Base-by-base conservation (phyloP, 495 filamentous ascomycete species). In the Glutinoglossum americanum region DNA sequence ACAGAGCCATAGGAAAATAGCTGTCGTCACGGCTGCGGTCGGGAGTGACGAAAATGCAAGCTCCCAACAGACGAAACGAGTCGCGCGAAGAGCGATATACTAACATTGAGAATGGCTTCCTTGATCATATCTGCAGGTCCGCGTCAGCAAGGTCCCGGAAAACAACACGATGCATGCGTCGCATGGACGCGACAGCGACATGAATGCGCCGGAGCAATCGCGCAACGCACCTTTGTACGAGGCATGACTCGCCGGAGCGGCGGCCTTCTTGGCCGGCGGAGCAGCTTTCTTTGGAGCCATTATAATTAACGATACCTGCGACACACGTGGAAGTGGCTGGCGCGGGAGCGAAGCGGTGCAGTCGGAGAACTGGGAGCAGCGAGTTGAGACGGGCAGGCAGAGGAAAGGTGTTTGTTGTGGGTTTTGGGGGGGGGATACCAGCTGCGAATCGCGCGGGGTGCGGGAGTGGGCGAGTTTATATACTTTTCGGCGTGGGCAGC, bases 201-300 rank as follows among this genome's bases (percentile, higher is more conserved):
- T 56, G 30, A 39, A 62, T 55, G 27, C 30, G 59, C 64, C 51
- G 47, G 60, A 64, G 56, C 33, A 23, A 55, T 60, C 59, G 61
- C 25, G 17, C 44, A 27, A 66, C 68, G 53, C 62, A 71, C 78
- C 69, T 65, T 75, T 73, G 71, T 81, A 80, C 63, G 79, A 77
- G 35, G 72, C 72, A 69, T 75, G 71, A 17, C 61, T 56, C 49
- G 67, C 67, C 56, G 76, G 72, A 56, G 72, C 67, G 64, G 69
- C 69, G 49, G 70, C 48, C 10, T 70, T 63, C 76, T 78, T 79
- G 62, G 74, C 62, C 27, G 71, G 66, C 47, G 69, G 63, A 60
- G 66, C 69, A 61, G 76, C 67, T 72, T 81, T 82, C 76, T 81
- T 82, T 68, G 79, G 77, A 77, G 78, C 70, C 79, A 81, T 81